Conservation (phyloP, 2,329 filamentous ascomycete species). For the Microsporum audouinii region DNA sequence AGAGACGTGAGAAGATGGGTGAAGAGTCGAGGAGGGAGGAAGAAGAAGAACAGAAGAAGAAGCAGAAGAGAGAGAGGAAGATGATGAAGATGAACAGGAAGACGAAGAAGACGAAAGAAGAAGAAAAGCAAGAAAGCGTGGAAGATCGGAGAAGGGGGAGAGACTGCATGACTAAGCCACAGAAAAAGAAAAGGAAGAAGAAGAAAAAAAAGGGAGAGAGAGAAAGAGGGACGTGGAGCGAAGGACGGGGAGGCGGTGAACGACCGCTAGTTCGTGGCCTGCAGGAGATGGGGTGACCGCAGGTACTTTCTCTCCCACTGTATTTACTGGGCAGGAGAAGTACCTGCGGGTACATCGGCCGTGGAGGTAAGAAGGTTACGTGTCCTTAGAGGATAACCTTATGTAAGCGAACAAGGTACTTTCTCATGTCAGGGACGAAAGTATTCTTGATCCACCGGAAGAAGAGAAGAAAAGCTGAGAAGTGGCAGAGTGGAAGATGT, state of each 20-base stretch:
- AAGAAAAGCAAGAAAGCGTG: background rate
- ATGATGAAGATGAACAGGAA: slow-evolving; percentile 15
- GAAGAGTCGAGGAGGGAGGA: slow-evolving; percentile 9
- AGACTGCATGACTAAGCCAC: background rate
- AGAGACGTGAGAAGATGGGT: slow-evolving; percentile 12
- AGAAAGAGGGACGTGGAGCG: background rate
- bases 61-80: slow-evolving; percentile 22
- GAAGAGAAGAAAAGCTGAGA: no score
- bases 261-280: background rate
- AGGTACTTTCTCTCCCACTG: background rate
- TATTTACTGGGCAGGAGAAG: background rate
- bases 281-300: background rate
- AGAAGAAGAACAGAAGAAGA: slow-evolving; percentile 13
- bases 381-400: background rate
- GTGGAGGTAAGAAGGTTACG: background rate
- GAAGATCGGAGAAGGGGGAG: background rate
- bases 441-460: background rate
- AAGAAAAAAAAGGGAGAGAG: background rate
- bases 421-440: background rate
- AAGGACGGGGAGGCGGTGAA: background rate
- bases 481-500: no score
- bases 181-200: background rate
- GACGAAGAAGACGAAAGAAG: slow-evolving; percentile 12
- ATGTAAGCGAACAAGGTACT: background rate
- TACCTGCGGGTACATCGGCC: background rate